Evolutionary conservation across 805 yeast genomes (phyloP), one percentile per base, ranked within the genome.

Genomic region (Debaryomyces maramus): DNA sequence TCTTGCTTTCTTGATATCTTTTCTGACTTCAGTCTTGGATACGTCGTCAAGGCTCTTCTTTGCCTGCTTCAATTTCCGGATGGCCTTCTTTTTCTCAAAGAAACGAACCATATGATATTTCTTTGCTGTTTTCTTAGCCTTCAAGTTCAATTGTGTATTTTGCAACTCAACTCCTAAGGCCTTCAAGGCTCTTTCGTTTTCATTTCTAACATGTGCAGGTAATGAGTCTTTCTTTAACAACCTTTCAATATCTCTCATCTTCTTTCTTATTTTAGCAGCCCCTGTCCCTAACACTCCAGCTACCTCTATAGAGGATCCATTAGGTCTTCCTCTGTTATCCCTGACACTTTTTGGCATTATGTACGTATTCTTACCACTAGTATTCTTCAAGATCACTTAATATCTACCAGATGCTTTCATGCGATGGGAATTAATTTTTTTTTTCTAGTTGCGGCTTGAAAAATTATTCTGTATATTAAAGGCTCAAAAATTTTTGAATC

Each of bases 51-150:
- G 47, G 9, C 60, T 55, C 32, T 67, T 71, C 34, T 52, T 55
- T 2, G 79, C 77, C 40, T 68, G 74, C 47, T 83, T 85, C 55
- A 86, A 78, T 42, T 70, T 77, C 56, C 96, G 76, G 18, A 78
- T 50, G 0, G 96, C 93, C 72, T 89, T 90, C 66, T 88, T 88
- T 56, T 76, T 80, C 61, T 90, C 98, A 46, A 93, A 88, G 58
- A 93, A 93, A 49, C 91, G 77, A 35, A 93, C 88, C 90, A 88
- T 89, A 58, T 88, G 97, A 60, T 93, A 93, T 64, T 83, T 86
- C 50, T 81, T 76, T 9, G 88, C 78, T 28, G 71, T 64, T 38
- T 75, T 71, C 46, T 72, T 75, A 13, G 77, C 75, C 48, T 67
- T 72, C 34, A 68, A 64, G 21, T 63, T 63, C 27, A 60, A 45